phyloP scores from a whole-genome alignment of 225 moss, liverwort and hornwort genomes.

The Rhytidiadelphus loreus region DNA sequence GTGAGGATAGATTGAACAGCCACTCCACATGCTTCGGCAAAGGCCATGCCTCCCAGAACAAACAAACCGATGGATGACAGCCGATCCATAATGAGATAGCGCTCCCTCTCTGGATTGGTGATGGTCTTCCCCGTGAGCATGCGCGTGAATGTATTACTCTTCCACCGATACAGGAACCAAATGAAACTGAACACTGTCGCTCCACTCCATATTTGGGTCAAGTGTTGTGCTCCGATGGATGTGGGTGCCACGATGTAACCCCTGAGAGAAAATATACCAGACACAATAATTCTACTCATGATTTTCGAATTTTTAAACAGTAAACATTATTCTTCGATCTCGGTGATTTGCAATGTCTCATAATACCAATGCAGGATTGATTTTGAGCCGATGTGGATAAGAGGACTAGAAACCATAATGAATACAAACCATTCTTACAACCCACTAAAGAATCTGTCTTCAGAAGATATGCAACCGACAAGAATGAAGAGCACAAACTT shows the following conservation, averaged over 20 bases:
- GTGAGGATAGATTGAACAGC: conserved; percentile 78
- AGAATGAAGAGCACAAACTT: not conserved
- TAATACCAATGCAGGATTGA: not conserved
- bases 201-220: conserved; percentile 82
- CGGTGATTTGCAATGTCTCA: not conserved
- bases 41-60: conserved; percentile 61
- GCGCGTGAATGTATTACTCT: conserved; percentile 51
- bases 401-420: not conserved
- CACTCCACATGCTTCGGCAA: conserved; percentile 85
- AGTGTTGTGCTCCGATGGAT: conserved; percentile 45
- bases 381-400: not conserved
- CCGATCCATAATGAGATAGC: conserved; percentile 69
- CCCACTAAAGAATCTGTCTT: not conserved
- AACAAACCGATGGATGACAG: conserved; percentile 54
- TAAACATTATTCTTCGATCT: not conserved
- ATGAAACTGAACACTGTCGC: conserved; percentile 65
- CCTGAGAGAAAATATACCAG: conserved; percentile 18
- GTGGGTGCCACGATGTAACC: conserved; percentile 67
- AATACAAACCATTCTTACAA: not conserved
- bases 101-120: conserved; percentile 48
- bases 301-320: not conserved
- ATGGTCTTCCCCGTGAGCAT: conserved; percentile 28
- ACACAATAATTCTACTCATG: not conserved
- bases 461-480: not conserved
- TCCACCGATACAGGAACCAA: conserved; percentile 89